Conservation (phyloP, 2,329 filamentous ascomycete species). For the Penicillium occitanis region DNA sequence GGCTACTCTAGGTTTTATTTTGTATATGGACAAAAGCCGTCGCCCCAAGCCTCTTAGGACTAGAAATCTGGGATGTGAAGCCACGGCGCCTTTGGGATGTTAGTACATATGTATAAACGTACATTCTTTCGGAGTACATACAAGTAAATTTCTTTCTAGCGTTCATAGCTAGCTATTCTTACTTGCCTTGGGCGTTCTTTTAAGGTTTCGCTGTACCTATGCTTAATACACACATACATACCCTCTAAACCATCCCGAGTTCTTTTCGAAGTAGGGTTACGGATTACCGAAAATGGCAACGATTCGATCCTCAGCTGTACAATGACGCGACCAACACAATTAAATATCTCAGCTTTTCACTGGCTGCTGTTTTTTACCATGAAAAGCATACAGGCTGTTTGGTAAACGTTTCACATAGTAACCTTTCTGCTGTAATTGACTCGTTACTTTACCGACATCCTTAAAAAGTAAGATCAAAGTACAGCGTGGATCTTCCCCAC, state of each 20-base stretch:
- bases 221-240: background rate
- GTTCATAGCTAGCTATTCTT: background rate
- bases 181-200: background rate
- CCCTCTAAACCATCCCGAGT: background rate
- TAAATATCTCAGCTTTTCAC: background rate
- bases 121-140: background rate
- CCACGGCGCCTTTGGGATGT: background rate
- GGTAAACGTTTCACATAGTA: background rate
- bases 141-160: background rate
- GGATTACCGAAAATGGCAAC: background rate
- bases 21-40: slow-evolving; percentile 16
- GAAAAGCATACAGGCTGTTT: background rate
- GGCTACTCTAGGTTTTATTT: slow-evolving; percentile 25
- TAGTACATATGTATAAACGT: background rate
- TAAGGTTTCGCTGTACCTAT: background rate
- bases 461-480: background rate
- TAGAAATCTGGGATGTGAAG: background rate
- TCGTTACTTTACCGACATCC: background rate
- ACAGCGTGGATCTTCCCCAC: background rate
- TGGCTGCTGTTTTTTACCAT: no score
- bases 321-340: background rate
- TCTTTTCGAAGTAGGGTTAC: background rate
- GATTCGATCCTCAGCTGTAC: background rate
- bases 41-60: background rate
- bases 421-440: background rate